Evolutionary conservation across 345 rosid genomes (phyloP).

Genomic region (Rubroshorea leprosula): DNA sequence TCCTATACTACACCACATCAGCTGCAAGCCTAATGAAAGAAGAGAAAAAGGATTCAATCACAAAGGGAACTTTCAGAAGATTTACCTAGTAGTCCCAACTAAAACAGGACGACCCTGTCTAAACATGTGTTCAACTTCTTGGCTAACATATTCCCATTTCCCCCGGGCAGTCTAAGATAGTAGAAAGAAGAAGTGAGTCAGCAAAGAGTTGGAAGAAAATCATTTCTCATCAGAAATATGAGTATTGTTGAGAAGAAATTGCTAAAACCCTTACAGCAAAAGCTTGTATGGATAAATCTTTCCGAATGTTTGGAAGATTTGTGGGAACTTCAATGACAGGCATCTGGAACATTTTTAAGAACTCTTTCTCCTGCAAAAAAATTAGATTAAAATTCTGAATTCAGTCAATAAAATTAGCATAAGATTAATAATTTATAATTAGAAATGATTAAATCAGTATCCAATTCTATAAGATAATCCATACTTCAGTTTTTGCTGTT

Average conservation of each 20-base stretch:
- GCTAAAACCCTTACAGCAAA: slow-evolving; percentile 62
- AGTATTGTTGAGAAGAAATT: slow-evolving; percentile 6
- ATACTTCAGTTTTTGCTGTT: slow-evolving; percentile 96
- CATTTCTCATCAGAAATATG: background rate
- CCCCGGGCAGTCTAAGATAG: slow-evolving; percentile 73
- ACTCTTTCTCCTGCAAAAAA: slow-evolving; percentile 75
- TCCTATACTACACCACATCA: too few species aligned
- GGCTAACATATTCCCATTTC: slow-evolving; percentile 85
- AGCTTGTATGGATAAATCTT: slow-evolving; percentile 88
- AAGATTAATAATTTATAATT: background rate
- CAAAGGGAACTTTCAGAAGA: background rate
- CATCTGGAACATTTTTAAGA: slow-evolving; percentile 82
- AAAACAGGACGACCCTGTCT: slow-evolving; percentile 93
- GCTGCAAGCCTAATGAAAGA: background rate
- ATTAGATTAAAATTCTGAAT: background rate
- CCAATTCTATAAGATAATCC: slow-evolving; percentile 10
- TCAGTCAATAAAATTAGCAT: slow-evolving; percentile 3
- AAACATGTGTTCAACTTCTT: slow-evolving; percentile 88
- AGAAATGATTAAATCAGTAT: slow-evolving; percentile 5
- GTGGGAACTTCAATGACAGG: slow-evolving; percentile 96
- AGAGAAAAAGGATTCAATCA: background rate
- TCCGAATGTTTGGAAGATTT: slow-evolving; percentile 81
- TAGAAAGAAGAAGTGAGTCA: slow-evolving; percentile 15
- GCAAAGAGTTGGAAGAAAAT: slow-evolving; percentile 6
- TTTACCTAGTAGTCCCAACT: slow-evolving; percentile 94